These are phyloP conservation scores for Entomortierella lignicola DNA, from an alignment of 192 early-diverging fungal species.

Conservation along the genomic window DNA sequence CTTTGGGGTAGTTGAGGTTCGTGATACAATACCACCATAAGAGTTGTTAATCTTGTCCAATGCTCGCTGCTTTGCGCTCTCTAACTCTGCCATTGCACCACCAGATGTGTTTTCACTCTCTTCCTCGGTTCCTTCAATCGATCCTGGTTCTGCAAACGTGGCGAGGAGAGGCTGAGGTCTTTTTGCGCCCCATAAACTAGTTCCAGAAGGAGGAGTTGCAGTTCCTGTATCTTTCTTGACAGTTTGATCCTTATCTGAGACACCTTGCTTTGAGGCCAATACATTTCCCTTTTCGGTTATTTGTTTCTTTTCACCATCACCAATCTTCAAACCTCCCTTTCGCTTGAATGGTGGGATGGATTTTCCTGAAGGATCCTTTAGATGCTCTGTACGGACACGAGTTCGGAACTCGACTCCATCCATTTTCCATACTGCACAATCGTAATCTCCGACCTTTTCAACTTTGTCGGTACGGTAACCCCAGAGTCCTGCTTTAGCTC, in stretches of 20 bases:
- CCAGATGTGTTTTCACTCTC: background rate
- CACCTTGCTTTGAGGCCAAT: background rate
- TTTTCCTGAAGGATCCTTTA: conserved; percentile 41
- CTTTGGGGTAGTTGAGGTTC: background rate
- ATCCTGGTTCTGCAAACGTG: conserved; percentile 19
- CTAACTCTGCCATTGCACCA: background rate
- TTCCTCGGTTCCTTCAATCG: background rate
- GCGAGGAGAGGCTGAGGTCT: conserved; percentile 30
- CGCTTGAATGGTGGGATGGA: conserved; percentile 9
- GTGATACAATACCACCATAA: background rate
- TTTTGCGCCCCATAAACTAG: background rate
- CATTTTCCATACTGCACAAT: conserved; percentile 55
- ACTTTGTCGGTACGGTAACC: conserved; percentile 42
- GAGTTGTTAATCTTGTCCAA: conserved; percentile 1
- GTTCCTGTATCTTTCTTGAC: background rate
- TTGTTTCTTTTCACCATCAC: background rate
- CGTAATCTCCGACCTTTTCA: conserved; percentile 50
- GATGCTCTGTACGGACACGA: conserved; percentile 45
- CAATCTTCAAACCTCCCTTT: background rate
- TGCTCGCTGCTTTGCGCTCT: background rate
- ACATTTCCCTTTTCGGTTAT: background rate
- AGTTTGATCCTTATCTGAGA: background rate
- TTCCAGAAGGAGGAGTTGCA: background rate
- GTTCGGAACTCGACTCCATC: conserved; percentile 51
- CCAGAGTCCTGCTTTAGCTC: conserved; percentile 49